Evolutionary conservation across 768 basidiomycete species (phyloP).

Genomic region (Tulasnella calospora): DNA sequence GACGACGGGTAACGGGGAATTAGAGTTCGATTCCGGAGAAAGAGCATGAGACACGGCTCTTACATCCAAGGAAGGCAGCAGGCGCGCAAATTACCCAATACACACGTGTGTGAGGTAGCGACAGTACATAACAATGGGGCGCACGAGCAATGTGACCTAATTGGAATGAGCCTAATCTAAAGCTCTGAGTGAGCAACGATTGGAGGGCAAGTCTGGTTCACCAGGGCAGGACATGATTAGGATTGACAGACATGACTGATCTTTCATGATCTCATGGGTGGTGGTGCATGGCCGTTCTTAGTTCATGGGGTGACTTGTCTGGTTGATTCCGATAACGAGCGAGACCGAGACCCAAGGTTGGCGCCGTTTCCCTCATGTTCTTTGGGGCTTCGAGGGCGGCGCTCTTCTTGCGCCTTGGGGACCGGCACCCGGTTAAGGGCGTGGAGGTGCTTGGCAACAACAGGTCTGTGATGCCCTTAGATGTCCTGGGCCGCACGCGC

Average conservation of each 20-base stretch:
- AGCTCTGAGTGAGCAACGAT: constrained; percentile 46
- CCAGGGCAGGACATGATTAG: constrained; percentile 73
- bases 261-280: constrained; percentile 82
- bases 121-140: constrained; percentile 46
- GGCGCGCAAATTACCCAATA: constrained; percentile 39
- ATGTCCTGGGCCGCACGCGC: constrained; percentile 84
- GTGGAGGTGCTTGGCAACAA: constrained; percentile 87
- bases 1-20: constrained; percentile 74
- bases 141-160: constrained; percentile 42
- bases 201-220: constrained; percentile 52
- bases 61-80: constrained; percentile 41
- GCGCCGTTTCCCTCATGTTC: constrained; percentile 72
- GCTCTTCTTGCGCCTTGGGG: constrained; percentile 2
- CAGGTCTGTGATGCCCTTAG: constrained; percentile 89
- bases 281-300: constrained; percentile 88
- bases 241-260: constrained; percentile 77
- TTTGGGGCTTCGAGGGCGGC: constrained; percentile 39
- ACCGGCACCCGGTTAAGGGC: constrained; percentile 48
- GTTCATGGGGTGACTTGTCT: constrained; percentile 93
- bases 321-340: constrained; percentile 94
- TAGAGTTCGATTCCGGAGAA: constrained; percentile 46
- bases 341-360: constrained; percentile 67
- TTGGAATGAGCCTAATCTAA: constrained; percentile 48
- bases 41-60: constrained; percentile 39
- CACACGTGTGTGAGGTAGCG: constrained; percentile 40